Base-by-base conservation (phyloP, 179 eudicot genomes). In the Nepenthes alata region DNA sequence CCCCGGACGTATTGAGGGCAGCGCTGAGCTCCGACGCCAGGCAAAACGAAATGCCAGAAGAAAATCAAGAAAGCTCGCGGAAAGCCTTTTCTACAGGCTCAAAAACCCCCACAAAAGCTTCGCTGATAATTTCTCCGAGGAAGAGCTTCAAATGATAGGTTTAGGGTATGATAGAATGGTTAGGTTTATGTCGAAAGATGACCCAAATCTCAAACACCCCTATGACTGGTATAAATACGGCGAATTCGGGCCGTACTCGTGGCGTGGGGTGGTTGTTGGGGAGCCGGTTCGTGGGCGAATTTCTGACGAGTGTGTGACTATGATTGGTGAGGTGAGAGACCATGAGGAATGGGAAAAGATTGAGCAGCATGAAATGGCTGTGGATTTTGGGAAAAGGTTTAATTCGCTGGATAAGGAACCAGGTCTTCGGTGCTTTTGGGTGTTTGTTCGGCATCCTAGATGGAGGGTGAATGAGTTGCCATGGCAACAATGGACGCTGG, bases 401-500 rank as follows among this genome's bases (percentile, higher is more conserved):
- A 70, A 67, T 11, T 35, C 63, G 3, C 39, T 93, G 84, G 77
- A 82, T 70, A 66, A 66, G 25, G 75, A 62, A 39, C 66, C 66
- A 13, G 88, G 89, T 10, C 56, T 85, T 39, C 72, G 72, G 47
- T 74, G 74, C 45, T 93, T 72, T 64, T 93, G 98, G 98, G 93
- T 93, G 47, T 93, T 89, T 66, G 93, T 87, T 68, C 72, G 96
- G 53, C 98, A 89, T 57, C 98, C 98, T 0, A 93, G 70, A 53
- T 93, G 98, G 98, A 82, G 80, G 70, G 74, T 93, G n/a, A 71
- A 84, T 51, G 98, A 93, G 11, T 62, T 74, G 67, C 96, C 98
- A 0, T 93, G 98, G 90, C 72, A 93, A 68, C 98, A 93, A 47
- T 93, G 98, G 98, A 93, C 95, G n/a, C 65, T 93, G 83, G 98